These are phyloP conservation scores for Grigorovia transvaalensis DNA, from an alignment of 805 yeast species.

Conservation along the genomic window DNA sequence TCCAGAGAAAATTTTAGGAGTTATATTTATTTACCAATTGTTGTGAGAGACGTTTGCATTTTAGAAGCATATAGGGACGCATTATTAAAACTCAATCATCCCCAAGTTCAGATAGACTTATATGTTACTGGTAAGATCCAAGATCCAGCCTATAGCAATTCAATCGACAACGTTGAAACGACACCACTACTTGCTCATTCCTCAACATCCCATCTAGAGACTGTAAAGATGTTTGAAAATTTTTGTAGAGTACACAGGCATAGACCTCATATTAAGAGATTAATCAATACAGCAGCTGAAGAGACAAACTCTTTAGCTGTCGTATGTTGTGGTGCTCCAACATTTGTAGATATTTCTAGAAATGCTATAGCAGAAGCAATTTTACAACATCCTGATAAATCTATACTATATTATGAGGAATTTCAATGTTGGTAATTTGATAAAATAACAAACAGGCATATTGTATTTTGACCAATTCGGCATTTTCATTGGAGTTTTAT, in stretches of 20 bases:
- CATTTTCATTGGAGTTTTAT: too few relatives aligned
- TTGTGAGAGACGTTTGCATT: slow-evolving; percentile 11
- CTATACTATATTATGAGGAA: slow-evolving; percentile 67
- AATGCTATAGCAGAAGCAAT: slow-evolving; percentile 32
- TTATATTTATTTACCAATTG: slow-evolving; percentile 10
- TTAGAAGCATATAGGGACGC: slow-evolving; percentile 13
- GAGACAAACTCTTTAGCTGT: slow-evolving; percentile 39
- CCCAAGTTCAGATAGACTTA: slow-evolving; percentile 11
- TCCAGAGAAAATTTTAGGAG: slow-evolving; percentile 1
- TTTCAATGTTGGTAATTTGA: slow-evolving; percentile 53
- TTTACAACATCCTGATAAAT: slow-evolving; percentile 32
- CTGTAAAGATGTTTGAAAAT: slow-evolving; percentile 4
- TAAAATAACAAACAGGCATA: neutral
- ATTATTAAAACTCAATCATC: slow-evolving; percentile 8
- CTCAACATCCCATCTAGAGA: neutral
- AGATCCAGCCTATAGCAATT: neutral
- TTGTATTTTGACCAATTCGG: too few relatives aligned
- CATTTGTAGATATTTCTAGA: slow-evolving; percentile 49
- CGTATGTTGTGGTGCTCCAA: slow-evolving; percentile 53
- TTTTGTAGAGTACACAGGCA: slow-evolving; percentile 33
- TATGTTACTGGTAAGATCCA: slow-evolving; percentile 1
- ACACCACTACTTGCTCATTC: slow-evolving; percentile 2
- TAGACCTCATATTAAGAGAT: slow-evolving; percentile 36
- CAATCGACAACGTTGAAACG: slow-evolving; percentile 1
- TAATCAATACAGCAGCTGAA: slow-evolving; percentile 31